Conservation (phyloP, 768 basidiomycete species). For the Hygrophoropsis aurantiaca region DNA sequence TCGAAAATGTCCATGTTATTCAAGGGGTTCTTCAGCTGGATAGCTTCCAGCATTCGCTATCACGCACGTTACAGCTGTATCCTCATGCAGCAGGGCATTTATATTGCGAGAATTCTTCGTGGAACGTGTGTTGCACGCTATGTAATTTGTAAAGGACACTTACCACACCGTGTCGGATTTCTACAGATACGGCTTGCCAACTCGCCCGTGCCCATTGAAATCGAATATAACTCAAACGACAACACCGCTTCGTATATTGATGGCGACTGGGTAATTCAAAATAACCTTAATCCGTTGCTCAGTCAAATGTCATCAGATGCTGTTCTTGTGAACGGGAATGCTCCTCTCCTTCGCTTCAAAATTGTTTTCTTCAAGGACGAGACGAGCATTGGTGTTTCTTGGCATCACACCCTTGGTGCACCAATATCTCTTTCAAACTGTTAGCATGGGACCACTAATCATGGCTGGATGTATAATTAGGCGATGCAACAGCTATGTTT, state of each 20-base stretch:
- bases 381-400: slow-evolving; percentile 32
- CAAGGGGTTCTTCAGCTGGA: slow-evolving; percentile 11
- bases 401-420: slow-evolving; percentile 34
- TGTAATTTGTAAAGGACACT: background rate
- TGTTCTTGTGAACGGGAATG: slow-evolving; percentile 13
- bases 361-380: slow-evolving; percentile 20
- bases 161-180: background rate
- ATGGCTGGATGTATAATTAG: slow-evolving; percentile 14
- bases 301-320: slow-evolving; percentile 13
- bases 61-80: slow-evolving; percentile 19
- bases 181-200: slow-evolving; percentile 23
- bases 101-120: slow-evolving; percentile 7
- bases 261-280: slow-evolving; percentile 27
- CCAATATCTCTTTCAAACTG: background rate
- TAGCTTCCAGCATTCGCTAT: slow-evolving; percentile 24
- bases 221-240: slow-evolving; percentile 7
- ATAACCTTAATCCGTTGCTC: slow-evolving; percentile 17
- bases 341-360: slow-evolving; percentile 26
- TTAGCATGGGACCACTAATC: background rate
- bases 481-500: slow-evolving; percentile 26
- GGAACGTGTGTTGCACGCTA: slow-evolving; percentile 16
- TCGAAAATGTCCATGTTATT: slow-evolving; percentile 21
- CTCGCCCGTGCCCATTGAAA: slow-evolving; percentile 13
- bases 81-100: slow-evolving; percentile 25
- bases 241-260: slow-evolving; percentile 10